A percentile compares a stretch with the other conserved stretches of the same genome.
Conservation (phyloP, 2,329 filamentous ascomycete species). For the Fusarium sp. region DNA sequence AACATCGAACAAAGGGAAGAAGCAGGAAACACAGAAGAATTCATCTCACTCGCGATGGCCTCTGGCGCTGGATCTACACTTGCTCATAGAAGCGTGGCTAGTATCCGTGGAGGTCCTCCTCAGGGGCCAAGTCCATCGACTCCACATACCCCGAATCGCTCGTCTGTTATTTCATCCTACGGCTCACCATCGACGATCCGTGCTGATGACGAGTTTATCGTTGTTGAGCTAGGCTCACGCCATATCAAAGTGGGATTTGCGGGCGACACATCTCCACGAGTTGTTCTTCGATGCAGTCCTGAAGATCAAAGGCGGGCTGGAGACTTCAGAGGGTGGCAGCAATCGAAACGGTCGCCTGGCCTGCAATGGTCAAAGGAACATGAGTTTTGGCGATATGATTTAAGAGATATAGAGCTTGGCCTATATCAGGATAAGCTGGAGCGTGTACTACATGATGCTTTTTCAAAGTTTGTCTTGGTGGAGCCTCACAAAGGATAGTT, state of each 20-base stretch:
- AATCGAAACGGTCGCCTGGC: conserved; percentile 56
- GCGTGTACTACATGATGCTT: conserved; percentile 80
- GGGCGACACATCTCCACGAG: conserved; percentile 81
- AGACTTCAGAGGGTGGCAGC: conserved; percentile 79
- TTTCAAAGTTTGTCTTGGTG: conserved; percentile 70
- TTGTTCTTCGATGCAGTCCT: conserved; percentile 74
- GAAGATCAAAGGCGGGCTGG: conserved; percentile 80
- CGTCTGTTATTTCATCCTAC: conserved; percentile 63
- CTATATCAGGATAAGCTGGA: conserved; percentile 89
- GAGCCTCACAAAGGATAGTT: not conserved
- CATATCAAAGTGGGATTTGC: conserved; percentile 86
- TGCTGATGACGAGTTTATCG: conserved; percentile 83
- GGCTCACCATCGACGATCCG: conserved; percentile 69
- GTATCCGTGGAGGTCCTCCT: conserved; percentile 59
- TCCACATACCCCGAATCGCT: conserved; percentile 70
- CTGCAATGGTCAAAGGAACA: conserved; percentile 69
- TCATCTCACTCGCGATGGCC: conserved; percentile 50
- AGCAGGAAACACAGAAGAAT: not conserved
- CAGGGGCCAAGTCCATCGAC: conserved; percentile 51
- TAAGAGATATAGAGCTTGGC: conserved; percentile 77
- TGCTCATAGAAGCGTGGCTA: conserved; percentile 67
- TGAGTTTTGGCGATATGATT: conserved; percentile 82
- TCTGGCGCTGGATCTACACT: conserved; percentile 56
- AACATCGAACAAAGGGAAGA: conserved; percentile 6
- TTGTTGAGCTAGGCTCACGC: conserved; percentile 85